Percentiles rank a stretch among this genome's conserved stretches.
Conservation (phyloP, 169 alveolate species). For the Plasmodium relictum region DNA sequence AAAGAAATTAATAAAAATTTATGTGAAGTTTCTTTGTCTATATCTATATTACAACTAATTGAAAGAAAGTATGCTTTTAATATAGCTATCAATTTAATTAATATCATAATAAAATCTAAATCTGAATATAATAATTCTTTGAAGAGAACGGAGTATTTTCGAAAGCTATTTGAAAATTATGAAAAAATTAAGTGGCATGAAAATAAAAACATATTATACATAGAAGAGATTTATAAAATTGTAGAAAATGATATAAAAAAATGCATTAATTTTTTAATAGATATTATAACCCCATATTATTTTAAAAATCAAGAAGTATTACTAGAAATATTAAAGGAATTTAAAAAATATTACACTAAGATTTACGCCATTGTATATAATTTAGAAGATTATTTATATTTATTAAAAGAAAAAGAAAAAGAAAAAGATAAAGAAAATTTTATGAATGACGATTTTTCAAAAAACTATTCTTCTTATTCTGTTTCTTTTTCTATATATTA, state of each 20-base stretch:
- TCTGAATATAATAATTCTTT: conserved; percentile 41
- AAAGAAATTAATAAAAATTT: conserved; percentile 41
- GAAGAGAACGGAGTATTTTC: conserved; percentile 38
- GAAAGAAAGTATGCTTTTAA: conserved; percentile 66
- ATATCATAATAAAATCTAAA: conserved; percentile 44
- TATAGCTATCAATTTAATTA: conserved; percentile 42
- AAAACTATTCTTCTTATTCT: conserved; percentile 11
- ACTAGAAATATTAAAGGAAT: conserved; percentile 21
- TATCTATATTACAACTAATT: conserved; percentile 24
- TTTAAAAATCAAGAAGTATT: conserved; percentile 40
- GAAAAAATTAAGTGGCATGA: conserved; percentile 54
- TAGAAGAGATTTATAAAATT: conserved; percentile 51
- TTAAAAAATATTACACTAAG: conserved; percentile 40
- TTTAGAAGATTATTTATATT: conserved; percentile 52
- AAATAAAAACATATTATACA: conserved; percentile 31
- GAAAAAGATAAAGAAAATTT: conserved; percentile 15
- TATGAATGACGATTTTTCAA: conserved; percentile 51
- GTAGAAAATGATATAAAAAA: conserved; percentile 61
- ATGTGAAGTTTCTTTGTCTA: conserved; percentile 27
- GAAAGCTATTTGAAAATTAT: conserved; percentile 17
- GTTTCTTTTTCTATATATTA: conserved; percentile 43
- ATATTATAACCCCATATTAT: conserved; percentile 47
- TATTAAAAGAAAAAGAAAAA: conserved; percentile 51
- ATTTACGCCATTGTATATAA: conserved; percentile 48
- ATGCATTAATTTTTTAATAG: conserved; percentile 34